Conservation (phyloP, 164 flowering plant species). For the Piper longum region DNA sequence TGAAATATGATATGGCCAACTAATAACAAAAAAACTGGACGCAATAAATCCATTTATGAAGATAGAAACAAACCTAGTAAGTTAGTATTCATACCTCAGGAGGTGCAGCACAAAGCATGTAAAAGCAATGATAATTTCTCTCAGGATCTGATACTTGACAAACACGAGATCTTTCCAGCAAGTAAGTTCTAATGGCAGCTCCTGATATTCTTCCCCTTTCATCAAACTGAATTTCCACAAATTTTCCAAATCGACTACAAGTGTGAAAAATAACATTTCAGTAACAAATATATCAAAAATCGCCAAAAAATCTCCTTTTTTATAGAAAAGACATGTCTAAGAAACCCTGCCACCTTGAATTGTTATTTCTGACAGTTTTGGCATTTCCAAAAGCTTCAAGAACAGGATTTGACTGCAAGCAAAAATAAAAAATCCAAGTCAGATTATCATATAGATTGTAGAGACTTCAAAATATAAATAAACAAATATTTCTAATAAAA, state of each 20-base stretch:
- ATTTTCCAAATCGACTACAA: conserved; percentile 97
- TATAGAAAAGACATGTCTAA: background rate
- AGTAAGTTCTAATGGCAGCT: conserved; percentile 95
- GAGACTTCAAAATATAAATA: background rate
- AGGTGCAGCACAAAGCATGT: conserved; percentile 99
- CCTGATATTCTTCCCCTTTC: conserved; percentile 81
- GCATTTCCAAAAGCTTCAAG: conserved; percentile 99
- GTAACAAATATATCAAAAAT: background rate
- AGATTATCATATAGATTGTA: background rate
- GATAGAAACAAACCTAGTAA: background rate
- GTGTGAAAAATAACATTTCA: background rate
- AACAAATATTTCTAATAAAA: background rate
- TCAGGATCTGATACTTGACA: conserved; percentile 98
- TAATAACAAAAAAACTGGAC: background rate
- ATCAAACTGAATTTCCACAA: conserved; percentile 97
- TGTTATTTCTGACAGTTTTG: conserved; percentile 94
- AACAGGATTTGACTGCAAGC: conserved; percentile 94
- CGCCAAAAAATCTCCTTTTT: background rate
- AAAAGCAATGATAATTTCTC: conserved; percentile 98
- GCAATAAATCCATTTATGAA: too few relatives aligned
- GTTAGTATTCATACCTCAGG: conserved; percentile 47
- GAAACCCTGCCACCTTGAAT: conserved; percentile 57
- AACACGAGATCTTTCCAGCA: conserved; percentile 96
- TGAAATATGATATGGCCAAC: too few relatives aligned
- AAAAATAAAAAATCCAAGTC: background rate